phyloP scores from a whole-genome alignment of 106 monocot species.

The Amphibolis antarctica region DNA sequence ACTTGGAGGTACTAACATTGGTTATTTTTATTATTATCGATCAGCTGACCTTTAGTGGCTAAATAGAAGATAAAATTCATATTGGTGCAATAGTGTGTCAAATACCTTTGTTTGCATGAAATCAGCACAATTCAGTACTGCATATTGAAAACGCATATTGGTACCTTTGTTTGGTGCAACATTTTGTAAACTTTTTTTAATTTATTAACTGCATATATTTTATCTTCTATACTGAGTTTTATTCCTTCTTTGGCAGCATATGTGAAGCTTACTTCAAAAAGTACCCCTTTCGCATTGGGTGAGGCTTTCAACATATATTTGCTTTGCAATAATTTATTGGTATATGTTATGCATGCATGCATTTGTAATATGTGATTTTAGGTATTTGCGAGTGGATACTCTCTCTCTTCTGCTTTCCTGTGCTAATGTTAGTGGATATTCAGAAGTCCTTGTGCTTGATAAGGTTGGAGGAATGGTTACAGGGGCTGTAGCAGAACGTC shows the following conservation, averaged over 20 bases:
- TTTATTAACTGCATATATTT: background rate
- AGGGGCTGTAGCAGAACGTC: constrained; percentile 85
- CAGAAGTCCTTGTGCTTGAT: constrained; percentile 88
- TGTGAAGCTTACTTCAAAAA: constrained; percentile 99
- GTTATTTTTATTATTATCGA: too few species aligned
- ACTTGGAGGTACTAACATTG: constrained; percentile 52
- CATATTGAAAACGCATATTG: too few species aligned
- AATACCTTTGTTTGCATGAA: too few species aligned
- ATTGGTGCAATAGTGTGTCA: too few species aligned
- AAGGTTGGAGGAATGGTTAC: constrained; percentile 86
- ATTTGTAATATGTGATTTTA: constrained; percentile 19
- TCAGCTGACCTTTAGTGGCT: too few species aligned
- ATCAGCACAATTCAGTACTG: too few species aligned
- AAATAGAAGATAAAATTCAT: too few species aligned
- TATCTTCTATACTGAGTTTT: background rate
- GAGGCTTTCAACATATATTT: constrained; percentile 12
- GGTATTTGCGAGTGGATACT: constrained; percentile 77
- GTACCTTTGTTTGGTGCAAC: too few species aligned
- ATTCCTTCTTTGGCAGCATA: constrained; percentile 53
- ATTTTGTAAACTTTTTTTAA: background rate
- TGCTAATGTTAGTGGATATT: constrained; percentile 78
- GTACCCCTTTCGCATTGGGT: constrained; percentile 77
- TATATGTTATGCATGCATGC: background rate
- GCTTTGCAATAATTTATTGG: background rate
- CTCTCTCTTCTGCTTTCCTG: constrained; percentile 76